Evolutionary conservation across 768 basidiomycete species (phyloP).

Genomic region (Calocybe gangraenosa): DNA sequence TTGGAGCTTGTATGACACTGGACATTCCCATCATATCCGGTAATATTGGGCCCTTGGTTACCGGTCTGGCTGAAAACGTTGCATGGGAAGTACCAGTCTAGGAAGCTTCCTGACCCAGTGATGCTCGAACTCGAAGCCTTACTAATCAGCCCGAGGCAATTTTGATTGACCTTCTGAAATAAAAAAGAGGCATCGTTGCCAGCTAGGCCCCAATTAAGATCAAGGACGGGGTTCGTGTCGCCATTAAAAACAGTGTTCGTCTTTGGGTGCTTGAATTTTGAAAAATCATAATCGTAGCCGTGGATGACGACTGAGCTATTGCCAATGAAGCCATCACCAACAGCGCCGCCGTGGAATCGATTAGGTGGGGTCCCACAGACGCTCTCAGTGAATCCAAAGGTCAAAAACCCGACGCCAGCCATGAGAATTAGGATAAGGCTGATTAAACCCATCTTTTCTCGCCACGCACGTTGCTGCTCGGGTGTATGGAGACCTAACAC

Average conservation of each 20-base stretch:
- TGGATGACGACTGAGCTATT: slow-evolving; percentile 88
- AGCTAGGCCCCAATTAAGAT: slow-evolving; percentile 61
- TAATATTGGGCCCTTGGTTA: slow-evolving; percentile 55
- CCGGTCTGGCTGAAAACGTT: slow-evolving; percentile 81
- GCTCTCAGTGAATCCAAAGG: slow-evolving; percentile 93
- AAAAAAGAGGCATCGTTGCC: slow-evolving; percentile 92
- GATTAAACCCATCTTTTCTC: slow-evolving; percentile 96
- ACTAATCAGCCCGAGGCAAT: slow-evolving; percentile 76
- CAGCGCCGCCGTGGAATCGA: slow-evolving; percentile 75
- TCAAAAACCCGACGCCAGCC: slow-evolving; percentile 95
- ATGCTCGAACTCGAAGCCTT: slow-evolving; percentile 71
- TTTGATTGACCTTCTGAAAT: slow-evolving; percentile 88
- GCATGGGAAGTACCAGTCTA: slow-evolving; percentile 99
- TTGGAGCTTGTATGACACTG: slow-evolving; percentile 68
- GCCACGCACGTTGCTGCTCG: slow-evolving; percentile 94
- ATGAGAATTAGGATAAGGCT: slow-evolving; percentile 77
- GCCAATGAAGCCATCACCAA: slow-evolving; percentile 66
- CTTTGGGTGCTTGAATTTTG: slow-evolving; percentile 78
- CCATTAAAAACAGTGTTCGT: slow-evolving; percentile 71
- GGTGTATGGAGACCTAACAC: slow-evolving; percentile 81
- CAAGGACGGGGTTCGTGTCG: slow-evolving; percentile 76
- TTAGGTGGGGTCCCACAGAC: slow-evolving; percentile 89
- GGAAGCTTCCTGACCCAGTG: slow-evolving; percentile 47
- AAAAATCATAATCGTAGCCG: slow-evolving; percentile 91
- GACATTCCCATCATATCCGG: slow-evolving; percentile 57